Evolutionary conservation across 768 basidiomycete genomes (phyloP).

Genomic region (Artomyces pyxidatus): DNA sequence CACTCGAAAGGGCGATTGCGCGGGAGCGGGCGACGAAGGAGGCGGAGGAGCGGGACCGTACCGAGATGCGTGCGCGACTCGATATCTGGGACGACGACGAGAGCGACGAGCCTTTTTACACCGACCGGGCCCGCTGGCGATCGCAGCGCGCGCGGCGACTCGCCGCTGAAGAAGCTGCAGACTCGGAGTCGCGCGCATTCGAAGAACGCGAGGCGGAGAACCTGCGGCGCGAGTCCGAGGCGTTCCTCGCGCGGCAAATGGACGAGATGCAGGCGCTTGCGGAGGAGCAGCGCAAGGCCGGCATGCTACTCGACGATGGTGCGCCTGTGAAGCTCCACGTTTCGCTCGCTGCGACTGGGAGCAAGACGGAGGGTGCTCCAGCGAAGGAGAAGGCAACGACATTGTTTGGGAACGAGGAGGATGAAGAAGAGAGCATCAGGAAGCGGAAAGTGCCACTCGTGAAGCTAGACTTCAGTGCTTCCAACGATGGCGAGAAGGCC

Average conservation of each 20-base stretch:
- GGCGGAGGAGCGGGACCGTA: constrained; percentile 69
- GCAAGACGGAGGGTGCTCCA: constrained; percentile 29
- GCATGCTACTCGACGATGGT: constrained; percentile 84
- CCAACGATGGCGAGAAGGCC: constrained; percentile 71
- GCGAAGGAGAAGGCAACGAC: constrained; percentile 37
- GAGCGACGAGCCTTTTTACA: constrained; percentile 88
- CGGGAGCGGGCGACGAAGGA: constrained; percentile 66
- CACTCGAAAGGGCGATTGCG: constrained; percentile 67
- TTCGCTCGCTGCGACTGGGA: constrained; percentile 40
- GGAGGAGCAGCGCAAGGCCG: constrained; percentile 85
- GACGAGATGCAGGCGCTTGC: constrained; percentile 91
- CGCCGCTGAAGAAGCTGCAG: constrained; percentile 72
- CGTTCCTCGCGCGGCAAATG: constrained; percentile 90
- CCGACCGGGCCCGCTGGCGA: constrained; percentile 89
- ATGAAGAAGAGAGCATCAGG: constrained; percentile 70
- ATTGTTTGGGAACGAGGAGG: constrained; percentile 80
- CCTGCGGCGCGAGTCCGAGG: constrained; percentile 84
- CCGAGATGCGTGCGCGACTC: constrained; percentile 72
- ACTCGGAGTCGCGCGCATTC: constrained; percentile 71
- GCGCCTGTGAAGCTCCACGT: constrained; percentile 85
- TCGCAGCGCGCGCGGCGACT: constrained; percentile 62
- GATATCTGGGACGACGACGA: constrained; percentile 92
- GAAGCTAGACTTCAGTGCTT: constrained; percentile 82
- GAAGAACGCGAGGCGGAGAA: constrained; percentile 86
- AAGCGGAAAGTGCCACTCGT: constrained; percentile 84